Percentiles rank a stretch among this genome's conserved stretches.
Evolutionary conservation across 163 green algal genomes (phyloP).

Genomic region (Scenedesmus sp.): DNA sequence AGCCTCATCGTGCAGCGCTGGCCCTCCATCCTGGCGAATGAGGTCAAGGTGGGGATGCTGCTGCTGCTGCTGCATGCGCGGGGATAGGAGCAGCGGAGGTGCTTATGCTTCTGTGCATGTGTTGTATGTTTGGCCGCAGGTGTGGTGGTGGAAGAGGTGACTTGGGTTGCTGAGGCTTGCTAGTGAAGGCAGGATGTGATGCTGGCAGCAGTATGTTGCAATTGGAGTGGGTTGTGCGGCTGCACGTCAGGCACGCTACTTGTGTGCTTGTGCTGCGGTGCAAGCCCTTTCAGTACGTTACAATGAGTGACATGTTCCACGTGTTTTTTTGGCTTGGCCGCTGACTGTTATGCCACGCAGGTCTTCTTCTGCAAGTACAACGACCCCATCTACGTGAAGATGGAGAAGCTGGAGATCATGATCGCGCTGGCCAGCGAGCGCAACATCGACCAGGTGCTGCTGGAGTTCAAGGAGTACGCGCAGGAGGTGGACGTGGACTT

Average conservation of each 20-base stretch:
- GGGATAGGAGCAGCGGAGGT: background rate
- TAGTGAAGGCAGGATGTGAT: too few relatives aligned
- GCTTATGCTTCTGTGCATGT: too few relatives aligned
- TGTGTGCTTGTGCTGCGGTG: too few relatives aligned
- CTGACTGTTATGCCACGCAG: conserved; percentile 53
- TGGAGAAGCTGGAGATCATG: conserved; percentile 99
- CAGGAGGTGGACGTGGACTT: conserved; percentile 99
- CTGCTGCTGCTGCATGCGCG: background rate
- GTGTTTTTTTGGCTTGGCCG: background rate
- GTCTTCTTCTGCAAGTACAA: conserved; percentile 99
- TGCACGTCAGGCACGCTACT: too few relatives aligned
- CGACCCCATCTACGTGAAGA: conserved; percentile 99
- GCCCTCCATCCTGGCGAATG: conserved; percentile 87
- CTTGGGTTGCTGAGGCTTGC: too few relatives aligned
- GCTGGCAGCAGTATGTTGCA: too few relatives aligned
- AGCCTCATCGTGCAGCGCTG: conserved; percentile 94
- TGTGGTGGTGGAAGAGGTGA: too few relatives aligned
- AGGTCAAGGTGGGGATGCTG: conserved; percentile 91
- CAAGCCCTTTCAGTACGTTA: too few relatives aligned
- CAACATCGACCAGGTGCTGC: conserved; percentile 98
- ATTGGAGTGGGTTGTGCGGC: too few relatives aligned
- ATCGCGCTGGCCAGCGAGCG: conserved; percentile 89
- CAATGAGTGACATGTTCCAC: too few relatives aligned
- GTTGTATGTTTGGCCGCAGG: too few relatives aligned
- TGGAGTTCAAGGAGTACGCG: conserved; percentile 99